These are phyloP conservation scores for Globisporangium cylindrosporum DNA, from an alignment of 352 stramenopile genomes.

Conservation along the genomic window DNA sequence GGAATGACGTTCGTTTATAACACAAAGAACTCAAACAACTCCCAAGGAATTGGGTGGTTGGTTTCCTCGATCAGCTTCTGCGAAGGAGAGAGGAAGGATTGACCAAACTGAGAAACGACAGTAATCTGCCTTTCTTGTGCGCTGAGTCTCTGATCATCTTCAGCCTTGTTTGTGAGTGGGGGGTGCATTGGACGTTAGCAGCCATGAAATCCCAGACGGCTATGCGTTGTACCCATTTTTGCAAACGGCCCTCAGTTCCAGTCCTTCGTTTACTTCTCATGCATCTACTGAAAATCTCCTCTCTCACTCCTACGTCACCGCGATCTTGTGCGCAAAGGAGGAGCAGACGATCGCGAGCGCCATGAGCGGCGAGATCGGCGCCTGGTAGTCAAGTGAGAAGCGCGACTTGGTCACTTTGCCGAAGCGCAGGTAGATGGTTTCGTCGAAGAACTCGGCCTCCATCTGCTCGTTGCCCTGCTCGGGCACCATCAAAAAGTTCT, in stretches of 20 bases:
- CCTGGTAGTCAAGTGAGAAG: slow-evolving; percentile 79
- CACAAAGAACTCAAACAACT: too few relatives aligned
- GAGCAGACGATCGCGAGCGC: slow-evolving; percentile 81
- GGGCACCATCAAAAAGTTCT: slow-evolving; percentile 84
- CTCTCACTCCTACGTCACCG: slow-evolving; percentile 54
- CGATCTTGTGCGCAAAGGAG: slow-evolving; percentile 84
- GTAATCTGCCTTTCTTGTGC: too few relatives aligned
- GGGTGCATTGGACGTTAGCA: too few relatives aligned
- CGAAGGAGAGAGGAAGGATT: too few relatives aligned
- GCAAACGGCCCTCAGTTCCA: neutral
- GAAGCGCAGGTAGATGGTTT: slow-evolving; percentile 62
- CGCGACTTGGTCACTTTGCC: slow-evolving; percentile 81
- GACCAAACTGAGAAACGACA: too few relatives aligned
- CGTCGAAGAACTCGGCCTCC: slow-evolving; percentile 47
- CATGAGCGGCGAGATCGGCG: slow-evolving; percentile 70
- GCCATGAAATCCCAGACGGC: too few relatives aligned
- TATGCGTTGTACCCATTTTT: too few relatives aligned
- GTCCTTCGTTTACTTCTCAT: neutral
- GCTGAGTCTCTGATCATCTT: too few relatives aligned
- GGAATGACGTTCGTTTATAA: too few relatives aligned
- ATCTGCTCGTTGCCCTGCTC: slow-evolving; percentile 55
- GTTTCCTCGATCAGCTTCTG: too few relatives aligned
- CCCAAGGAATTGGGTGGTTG: too few relatives aligned
- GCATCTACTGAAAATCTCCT: neutral
- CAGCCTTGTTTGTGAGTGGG: too few relatives aligned